Conservation (phyloP, 2,329 filamentous ascomycete species). For the Leptoxyphium fumago region DNA sequence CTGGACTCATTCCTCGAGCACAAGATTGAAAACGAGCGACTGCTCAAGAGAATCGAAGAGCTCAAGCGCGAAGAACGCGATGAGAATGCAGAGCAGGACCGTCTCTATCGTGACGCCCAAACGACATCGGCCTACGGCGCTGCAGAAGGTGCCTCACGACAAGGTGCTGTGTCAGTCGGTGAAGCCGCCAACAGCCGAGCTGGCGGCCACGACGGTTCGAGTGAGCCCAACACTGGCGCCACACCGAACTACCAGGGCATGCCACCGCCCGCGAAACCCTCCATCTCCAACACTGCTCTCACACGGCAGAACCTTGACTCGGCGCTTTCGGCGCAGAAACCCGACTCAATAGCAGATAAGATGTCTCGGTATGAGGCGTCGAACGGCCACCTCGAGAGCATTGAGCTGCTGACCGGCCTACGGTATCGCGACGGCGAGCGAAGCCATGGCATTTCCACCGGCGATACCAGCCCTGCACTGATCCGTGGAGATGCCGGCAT, state of each 20-base stretch:
- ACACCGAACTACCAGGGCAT: constrained; percentile 37
- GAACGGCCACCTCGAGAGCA: constrained; percentile 63
- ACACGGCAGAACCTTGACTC: constrained; percentile 72
- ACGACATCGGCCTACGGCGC: neutral
- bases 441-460: constrained; percentile 75
- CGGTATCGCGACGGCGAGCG: constrained; percentile 80
- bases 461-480: constrained; percentile 63
- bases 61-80: constrained; percentile 74
- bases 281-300: constrained; percentile 49
- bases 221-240: neutral
- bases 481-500: constrained; percentile 80
- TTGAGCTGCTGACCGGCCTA: constrained; percentile 84
- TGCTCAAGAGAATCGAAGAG: constrained; percentile 72
- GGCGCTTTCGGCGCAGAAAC: constrained; percentile 46
- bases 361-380: constrained; percentile 67
- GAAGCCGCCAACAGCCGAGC: constrained; percentile 12
- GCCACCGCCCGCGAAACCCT: constrained; percentile 51
- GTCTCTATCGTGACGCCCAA: constrained; percentile 29
- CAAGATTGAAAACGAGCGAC: constrained; percentile 86
- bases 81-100: constrained; percentile 53
- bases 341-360: constrained; percentile 70
- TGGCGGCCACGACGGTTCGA: constrained; percentile 1
- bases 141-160: constrained; percentile 6
- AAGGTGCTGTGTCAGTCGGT: constrained; percentile 11
- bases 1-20: constrained; percentile 91